These are phyloP conservation scores for Fusarium sterilihyphosum DNA, from an alignment of 2,329 filamentous ascomycete species.

Conservation along the genomic window DNA sequence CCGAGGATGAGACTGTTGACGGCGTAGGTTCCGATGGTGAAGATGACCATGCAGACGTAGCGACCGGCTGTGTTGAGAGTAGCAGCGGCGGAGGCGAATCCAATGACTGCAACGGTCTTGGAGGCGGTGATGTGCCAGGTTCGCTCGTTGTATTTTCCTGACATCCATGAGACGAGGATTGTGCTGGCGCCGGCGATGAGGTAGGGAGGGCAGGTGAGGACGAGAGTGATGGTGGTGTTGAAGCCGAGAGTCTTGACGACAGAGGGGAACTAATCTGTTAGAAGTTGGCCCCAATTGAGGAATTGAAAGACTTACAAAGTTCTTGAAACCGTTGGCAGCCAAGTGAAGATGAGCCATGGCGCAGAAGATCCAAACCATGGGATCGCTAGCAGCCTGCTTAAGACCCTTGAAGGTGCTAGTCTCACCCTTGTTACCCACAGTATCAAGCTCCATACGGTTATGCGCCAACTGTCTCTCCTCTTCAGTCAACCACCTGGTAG, in stretches of 20 bases:
- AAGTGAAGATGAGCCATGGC: slow-evolving; percentile 62
- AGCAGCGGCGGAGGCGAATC: slow-evolving; percentile 38
- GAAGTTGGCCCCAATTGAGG: rapidly evolving
- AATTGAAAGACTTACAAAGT: slow-evolving; percentile 25
- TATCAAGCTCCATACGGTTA: slow-evolving; percentile 56
- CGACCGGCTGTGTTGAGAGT: slow-evolving; percentile 39
- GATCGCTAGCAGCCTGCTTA: slow-evolving; percentile 55
- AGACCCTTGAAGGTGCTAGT: slow-evolving; percentile 56
- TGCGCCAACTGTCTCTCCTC: slow-evolving; percentile 56
- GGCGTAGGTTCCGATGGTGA: slow-evolving; percentile 51
- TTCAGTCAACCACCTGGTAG: slow-evolving; percentile 54
- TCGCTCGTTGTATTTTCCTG: slow-evolving; percentile 57
- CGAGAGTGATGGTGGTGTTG: slow-evolving; percentile 44
- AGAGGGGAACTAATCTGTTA: slow-evolving; percentile 33
- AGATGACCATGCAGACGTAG: slow-evolving; percentile 51
- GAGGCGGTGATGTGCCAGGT: slow-evolving; percentile 59
- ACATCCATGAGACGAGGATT: slow-evolving; percentile 47
- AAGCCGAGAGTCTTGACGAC: slow-evolving; percentile 46
- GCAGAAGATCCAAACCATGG: slow-evolving; percentile 59
- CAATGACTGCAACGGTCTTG: slow-evolving; percentile 52
- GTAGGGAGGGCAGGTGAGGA: slow-evolving; percentile 55
- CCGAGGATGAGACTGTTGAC: slow-evolving; percentile 59
- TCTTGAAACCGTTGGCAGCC: slow-evolving; percentile 59
- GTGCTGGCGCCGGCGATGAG: slow-evolving; percentile 49
- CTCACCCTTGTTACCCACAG: slow-evolving; percentile 54